Evolutionary conservation across 352 stramenopile species (phyloP), one percentile per base, ranked within the genome.

Genomic region (Phytophthora rubi): DNA sequence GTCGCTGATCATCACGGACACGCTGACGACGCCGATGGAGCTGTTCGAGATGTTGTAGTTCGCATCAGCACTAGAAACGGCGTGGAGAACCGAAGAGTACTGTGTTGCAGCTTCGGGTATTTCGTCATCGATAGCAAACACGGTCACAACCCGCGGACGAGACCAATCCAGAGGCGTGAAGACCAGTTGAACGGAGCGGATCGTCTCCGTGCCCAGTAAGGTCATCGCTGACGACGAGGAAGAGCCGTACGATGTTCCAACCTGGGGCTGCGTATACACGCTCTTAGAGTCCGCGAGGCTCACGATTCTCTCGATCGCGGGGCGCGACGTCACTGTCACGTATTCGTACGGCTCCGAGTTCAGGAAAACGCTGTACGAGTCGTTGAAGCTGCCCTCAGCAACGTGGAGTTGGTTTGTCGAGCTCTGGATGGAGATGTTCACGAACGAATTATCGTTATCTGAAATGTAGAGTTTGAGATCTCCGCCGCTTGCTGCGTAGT

Each of bases 361-460:
- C 1, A 94, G 66, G 0, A 75, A 73, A 21, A 93, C 62, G 3
- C 62, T 62, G 55, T 92, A 93, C n/a, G 85, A 90, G 67, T 91
- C 85, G 45, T 92, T 93, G 51, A 94, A 94, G 13, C 86, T 86
- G 3, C 83, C 86, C 61, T 94, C 85, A 1, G 85, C 82, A 8
- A 92, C 85, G 21, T 91, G 80, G 0, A 94, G 69, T 30, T 85
- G 61, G 2, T 71, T 69, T 3, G 58, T 67, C 15, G 63, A 21
- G 28, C 48, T 77, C 26, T 74, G 68, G 0, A 90, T 63, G 13
- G 81, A 83, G n/a, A 91, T 89, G 26, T 81, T 90, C 5, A 93
- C 76, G 28, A 79, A 90, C 2, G 85, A 80, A 0, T 81, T 16
- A 26, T 94, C 85, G 28, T 92, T 92, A 51, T 94, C 86, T 0